Base-by-base conservation (phyloP, 1,284 basidiomycete genomes). In the Ceratobasidium sp. region DNA sequence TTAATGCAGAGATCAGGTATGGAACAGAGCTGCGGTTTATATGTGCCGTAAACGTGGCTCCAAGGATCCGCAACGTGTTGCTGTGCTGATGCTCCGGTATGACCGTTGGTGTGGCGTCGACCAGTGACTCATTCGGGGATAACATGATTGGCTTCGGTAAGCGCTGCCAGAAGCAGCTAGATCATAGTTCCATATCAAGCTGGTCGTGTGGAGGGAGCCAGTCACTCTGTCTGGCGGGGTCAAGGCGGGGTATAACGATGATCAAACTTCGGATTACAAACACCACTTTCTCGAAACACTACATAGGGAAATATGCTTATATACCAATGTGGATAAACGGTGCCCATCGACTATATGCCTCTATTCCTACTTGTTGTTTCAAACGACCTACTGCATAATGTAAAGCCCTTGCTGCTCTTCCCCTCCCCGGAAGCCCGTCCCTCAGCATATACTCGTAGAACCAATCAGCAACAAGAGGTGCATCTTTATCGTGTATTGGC, bases 41-140 rank as follows among this genome's bases (percentile, higher is more conserved):
- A 56, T 52, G 6, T 23, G n/a, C 33, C 28, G 33, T 59, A 33
- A 40, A 59, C 57, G 57, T 59, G 57, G 57, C 26, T 59, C 28
- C 33, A 40, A 59, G 28, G 57, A 59, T 28, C 13, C 5, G 33
- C 57, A 59, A 59, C 57, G 57, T 59, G 57, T 59, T 38, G 28
- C 57, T 59, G 57, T 28, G 26, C 15, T 59, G 57, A 13, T 4
- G 2, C 46, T 9, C 46, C 12, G 46, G 46, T 48, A 17, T 48
- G 46, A 10, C 46, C 46, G 26, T 38, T 59, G 57, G 2, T 13
- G 13, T 20, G 57, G 13, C 10, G 4, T 13, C 57, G 9, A 12
- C 12, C 2, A 59, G 33, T 38, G 28, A 59, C 10, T 38, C 26
- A 59, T 17, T 5, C 10, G 28, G 2, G 28, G 15, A 9, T 33